Evolutionary conservation across 306 rosid genomes (phyloP).

Genomic region (Bauhinia variegata): DNA sequence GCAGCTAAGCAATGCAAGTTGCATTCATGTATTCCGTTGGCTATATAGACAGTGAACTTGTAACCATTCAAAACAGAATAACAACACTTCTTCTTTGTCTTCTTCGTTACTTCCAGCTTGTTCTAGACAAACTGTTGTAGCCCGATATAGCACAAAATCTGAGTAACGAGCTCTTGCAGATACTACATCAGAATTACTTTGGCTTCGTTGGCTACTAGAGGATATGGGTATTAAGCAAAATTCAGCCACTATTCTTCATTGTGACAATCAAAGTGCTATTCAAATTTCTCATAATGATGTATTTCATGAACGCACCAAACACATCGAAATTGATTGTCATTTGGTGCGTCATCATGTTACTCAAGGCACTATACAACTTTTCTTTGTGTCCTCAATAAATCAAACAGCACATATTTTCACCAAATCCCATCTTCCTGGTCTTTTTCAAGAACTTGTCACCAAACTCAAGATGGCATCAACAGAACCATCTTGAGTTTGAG

Average conservation of each 20-base stretch:
- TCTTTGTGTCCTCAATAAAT: background rate
- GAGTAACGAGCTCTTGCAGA: background rate
- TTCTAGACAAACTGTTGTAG: background rate
- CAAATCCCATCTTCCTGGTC: background rate
- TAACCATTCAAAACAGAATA: too few species aligned
- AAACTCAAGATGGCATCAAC: background rate
- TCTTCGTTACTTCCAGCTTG: background rate
- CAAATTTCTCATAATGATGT: background rate
- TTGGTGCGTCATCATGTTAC: background rate
- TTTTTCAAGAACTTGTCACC: background rate
- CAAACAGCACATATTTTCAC: background rate
- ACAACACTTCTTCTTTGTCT: background rate
- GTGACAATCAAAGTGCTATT: background rate
- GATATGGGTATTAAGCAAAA: background rate
- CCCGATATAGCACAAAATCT: background rate
- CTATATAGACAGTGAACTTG: too few species aligned
- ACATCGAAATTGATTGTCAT: background rate
- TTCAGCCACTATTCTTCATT: background rate
- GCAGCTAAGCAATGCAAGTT: too few species aligned
- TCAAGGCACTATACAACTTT: background rate
- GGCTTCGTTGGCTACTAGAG: background rate
- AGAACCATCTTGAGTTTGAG: slow-evolving; percentile 3
- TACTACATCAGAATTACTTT: background rate
- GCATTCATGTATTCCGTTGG: too few species aligned
- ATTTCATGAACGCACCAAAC: background rate